Percentiles rank a stretch among this genome's conserved stretches.
Evolutionary conservation across 192 early-diverging fungal genomes (phyloP).

Genomic region (Mortierella claussenii): DNA sequence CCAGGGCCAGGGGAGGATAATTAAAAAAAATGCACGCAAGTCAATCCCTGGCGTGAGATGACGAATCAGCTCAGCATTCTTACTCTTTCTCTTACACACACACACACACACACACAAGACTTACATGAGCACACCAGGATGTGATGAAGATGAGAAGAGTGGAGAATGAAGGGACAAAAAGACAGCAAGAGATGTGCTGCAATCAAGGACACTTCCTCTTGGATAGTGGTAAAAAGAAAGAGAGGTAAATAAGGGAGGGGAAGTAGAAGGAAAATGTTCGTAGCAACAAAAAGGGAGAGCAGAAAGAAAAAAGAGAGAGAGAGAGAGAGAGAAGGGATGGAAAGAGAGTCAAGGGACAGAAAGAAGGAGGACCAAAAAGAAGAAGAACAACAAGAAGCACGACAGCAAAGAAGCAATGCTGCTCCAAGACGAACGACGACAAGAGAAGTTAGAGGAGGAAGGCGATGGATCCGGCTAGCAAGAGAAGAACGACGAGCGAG

Average conservation of each 20-base stretch:
- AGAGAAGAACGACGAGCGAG: not conserved
- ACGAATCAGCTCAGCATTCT: no score
- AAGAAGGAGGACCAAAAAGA: not conserved
- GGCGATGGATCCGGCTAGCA: not conserved
- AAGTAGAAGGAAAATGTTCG: not conserved
- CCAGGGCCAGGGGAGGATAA: not conserved
- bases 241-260: not conserved
- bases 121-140: no score
- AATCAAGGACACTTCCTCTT: no score
- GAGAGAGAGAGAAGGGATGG: not conserved
- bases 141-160: no score
- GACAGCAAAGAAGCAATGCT: no score
- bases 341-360: not conserved
- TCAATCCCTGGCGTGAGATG: slow-evolving; percentile 17
- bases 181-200: no score
- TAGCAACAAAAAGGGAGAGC: not conserved
- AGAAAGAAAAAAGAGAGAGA: not conserved
- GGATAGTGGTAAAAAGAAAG: not conserved
- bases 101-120: no score
- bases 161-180: not conserved
- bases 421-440: no score
- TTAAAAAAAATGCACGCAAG: no score
- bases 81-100: no score
- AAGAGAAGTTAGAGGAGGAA: not conserved
- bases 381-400: not conserved